Base-by-base conservation (phyloP, 495 filamentous ascomycete species). In the Lentithecium fluviatile region DNA sequence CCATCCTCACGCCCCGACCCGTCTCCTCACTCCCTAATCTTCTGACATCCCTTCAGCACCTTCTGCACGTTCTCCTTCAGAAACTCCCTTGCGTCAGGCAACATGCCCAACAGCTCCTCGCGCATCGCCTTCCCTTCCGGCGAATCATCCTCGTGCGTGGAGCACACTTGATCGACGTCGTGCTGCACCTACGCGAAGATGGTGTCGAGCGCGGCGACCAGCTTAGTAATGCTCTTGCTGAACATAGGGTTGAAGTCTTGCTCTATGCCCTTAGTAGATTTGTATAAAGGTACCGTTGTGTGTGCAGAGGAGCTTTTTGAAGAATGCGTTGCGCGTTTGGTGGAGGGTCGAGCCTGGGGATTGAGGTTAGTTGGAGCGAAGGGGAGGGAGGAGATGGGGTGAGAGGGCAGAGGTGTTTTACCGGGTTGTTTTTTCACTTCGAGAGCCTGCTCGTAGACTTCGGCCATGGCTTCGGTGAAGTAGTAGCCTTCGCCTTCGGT, bases 321-420 rank as follows among this genome's bases (percentile, higher is more conserved):
- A 54, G 1, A 42, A 2, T 43, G 23, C 51, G 34, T 54, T 42
- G n/a, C n/a, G n/a, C n/a, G n/a, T n/a, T n/a, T n/a, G n/a, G 17
- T 54, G 51, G 2, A 54, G 20, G 6, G 51, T 54, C 24, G 37
- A 40, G 5, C 51, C 51, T 54, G n/a, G n/a, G n/a, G n/a, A n/a
- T n/a, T n/a, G n/a, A n/a, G n/a, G n/a, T n/a, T n/a, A n/a, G n/a
- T n/a, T n/a, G n/a, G n/a, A n/a, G n/a, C n/a, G n/a, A 26, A 12
- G n/a, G 20, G 51, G 15, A n/a, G 21, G 32, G 17, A 24, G n/a
- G n/a, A 20, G 29, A 24, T 54, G 19, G 34, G 34, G 4, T 20
- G 34, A n/a, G n/a, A n/a, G n/a, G n/a, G n/a, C n/a, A n/a, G n/a
- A n/a, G n/a, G n/a, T n/a, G 51, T 17, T 11, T 17, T 54, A 26